Percentiles rank a stretch among this genome's conserved stretches.
phyloP scores from a whole-genome alignment of 257 asterid species.

The Euphrasia confusa region DNA sequence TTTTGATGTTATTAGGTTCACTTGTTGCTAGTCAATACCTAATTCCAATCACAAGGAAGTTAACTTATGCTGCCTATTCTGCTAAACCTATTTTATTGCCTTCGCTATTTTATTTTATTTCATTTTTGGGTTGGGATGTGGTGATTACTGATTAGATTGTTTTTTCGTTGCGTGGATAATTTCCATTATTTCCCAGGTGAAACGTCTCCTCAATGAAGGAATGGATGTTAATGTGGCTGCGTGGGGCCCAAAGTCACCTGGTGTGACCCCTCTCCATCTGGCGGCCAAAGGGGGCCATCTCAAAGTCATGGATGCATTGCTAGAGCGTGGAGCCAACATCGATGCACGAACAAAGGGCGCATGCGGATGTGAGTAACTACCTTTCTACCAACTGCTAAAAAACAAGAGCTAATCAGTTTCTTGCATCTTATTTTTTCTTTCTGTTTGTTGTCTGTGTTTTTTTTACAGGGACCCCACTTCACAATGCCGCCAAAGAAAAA shows the following conservation, averaged over 20 bases:
- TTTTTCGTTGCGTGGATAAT: neutral
- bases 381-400: neutral
- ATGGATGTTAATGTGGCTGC: constrained; percentile 85
- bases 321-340: constrained; percentile 85
- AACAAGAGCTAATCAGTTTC: neutral
- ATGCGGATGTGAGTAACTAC: constrained; percentile 71
- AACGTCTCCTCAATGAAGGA: constrained; percentile 81
- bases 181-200: constrained; percentile 46
- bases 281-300: constrained; percentile 98
- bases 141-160: neutral
- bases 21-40: neutral
- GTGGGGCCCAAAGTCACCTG: constrained; percentile 85
- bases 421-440: neutral
- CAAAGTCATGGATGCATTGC: constrained; percentile 81
- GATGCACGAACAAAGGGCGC: constrained; percentile 98
- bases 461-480: constrained; percentile 93
- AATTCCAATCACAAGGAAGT: neutral
- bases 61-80: neutral
- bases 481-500: constrained; percentile 89
- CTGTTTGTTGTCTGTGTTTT: neutral
- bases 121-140: neutral
- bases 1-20: neutral
- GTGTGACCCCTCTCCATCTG: constrained; percentile 95
- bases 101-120: neutral
- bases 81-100: neutral